phyloP scores from a whole-genome alignment of 139 green algal genomes.

The Haematococcus lacustris region DNA sequence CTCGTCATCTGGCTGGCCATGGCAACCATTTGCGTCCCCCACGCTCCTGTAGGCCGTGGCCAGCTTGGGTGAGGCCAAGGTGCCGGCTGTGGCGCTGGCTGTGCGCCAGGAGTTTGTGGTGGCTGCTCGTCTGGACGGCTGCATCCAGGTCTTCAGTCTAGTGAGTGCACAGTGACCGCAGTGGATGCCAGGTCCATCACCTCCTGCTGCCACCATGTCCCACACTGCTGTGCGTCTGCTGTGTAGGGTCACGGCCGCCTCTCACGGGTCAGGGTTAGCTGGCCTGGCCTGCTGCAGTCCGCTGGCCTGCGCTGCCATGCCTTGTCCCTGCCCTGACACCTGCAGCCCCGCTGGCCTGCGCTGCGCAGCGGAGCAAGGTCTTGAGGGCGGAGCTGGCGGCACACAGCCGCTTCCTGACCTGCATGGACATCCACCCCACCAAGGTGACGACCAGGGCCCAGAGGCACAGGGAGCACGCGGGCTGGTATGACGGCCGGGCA shows the following conservation, averaged over 20 bases:
- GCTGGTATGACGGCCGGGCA: too few relatives aligned
- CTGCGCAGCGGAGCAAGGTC: slow-evolving; percentile 17
- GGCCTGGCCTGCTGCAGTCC: not conserved
- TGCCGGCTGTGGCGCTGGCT: not conserved
- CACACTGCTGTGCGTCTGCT: not conserved
- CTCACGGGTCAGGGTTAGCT: not conserved
- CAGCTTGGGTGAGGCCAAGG: not conserved
- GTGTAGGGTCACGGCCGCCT: not conserved
- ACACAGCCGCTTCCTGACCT: slow-evolving; percentile 26
- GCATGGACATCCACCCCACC: slow-evolving; percentile 46
- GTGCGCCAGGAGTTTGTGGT: not conserved
- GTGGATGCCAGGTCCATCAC: not conserved
- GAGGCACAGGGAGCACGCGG: too few relatives aligned
- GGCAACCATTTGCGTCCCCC: too few relatives aligned
- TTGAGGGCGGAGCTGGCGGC: slow-evolving; percentile 27
- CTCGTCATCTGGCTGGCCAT: too few relatives aligned
- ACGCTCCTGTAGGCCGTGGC: too few relatives aligned
- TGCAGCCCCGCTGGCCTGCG: too few relatives aligned
- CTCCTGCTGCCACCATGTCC: not conserved
- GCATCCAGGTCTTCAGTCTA: not conserved
- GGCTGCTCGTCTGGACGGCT: not conserved
- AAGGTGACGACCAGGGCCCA: too few relatives aligned
- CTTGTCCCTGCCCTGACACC: too few relatives aligned
- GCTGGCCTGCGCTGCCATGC: too few relatives aligned
- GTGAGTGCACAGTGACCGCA: not conserved